A percentile compares a stretch with the other conserved stretches of the same genome.
These are phyloP conservation scores for Apophysomyces trapeziformis DNA, from an alignment of 371 early-diverging fungal species.

Conservation along the genomic window DNA sequence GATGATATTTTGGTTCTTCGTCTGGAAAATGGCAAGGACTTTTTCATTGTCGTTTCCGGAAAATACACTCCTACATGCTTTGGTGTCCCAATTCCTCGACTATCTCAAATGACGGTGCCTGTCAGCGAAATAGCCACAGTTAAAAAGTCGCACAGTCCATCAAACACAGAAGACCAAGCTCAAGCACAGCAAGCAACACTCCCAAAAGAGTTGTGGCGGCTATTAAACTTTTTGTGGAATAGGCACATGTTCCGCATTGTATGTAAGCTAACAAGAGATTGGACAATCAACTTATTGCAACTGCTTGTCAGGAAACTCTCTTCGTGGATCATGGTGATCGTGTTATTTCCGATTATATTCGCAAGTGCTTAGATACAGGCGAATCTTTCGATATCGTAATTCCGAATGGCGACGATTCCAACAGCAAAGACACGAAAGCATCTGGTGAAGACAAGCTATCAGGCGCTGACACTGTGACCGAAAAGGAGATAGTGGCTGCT, in stretches of 20 bases:
- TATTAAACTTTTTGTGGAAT: constrained; percentile 80
- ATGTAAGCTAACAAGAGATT: constrained; percentile 8
- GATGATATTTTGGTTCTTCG: constrained; percentile 85
- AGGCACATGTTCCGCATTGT: constrained; percentile 40
- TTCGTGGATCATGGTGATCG: constrained; percentile 76
- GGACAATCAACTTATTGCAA: not conserved
- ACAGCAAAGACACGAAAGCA: not conserved
- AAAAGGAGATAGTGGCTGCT: constrained; percentile 60
- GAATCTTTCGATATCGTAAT: constrained; percentile 67
- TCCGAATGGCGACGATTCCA: constrained; percentile 34
- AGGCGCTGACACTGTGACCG: constrained; percentile 6
- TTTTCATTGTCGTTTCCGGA: constrained; percentile 78
- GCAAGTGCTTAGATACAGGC: constrained; percentile 85
- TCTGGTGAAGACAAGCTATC: constrained; percentile 12
- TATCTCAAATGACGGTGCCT: constrained; percentile 62
- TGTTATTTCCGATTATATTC: constrained; percentile 65
- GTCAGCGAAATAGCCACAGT: constrained; percentile 39
- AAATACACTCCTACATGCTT: constrained; percentile 76
- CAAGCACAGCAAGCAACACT: constrained; percentile 61
- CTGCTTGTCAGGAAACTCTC: constrained; percentile 53
- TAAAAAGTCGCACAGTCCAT: not conserved
- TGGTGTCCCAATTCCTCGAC: constrained; percentile 67
- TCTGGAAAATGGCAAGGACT: constrained; percentile 81
- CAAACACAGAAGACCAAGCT: not conserved
- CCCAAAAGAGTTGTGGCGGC: constrained; percentile 80